Base-by-base conservation (phyloP, 371 early-diverging fungal genomes). In the Mortierella sp. region DNA sequence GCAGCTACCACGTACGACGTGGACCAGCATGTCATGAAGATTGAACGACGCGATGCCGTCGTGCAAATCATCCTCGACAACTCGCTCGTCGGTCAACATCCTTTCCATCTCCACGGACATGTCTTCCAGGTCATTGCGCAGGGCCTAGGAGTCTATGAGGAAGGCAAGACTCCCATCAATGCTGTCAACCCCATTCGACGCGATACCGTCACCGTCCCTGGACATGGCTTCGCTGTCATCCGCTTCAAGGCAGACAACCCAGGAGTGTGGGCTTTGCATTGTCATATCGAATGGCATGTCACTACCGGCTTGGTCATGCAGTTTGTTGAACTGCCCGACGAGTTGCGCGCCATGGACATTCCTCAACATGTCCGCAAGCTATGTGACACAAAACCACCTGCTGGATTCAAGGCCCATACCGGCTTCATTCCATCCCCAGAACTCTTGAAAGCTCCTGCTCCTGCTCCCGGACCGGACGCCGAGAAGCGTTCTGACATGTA, bases 181-280 rank as follows among this genome's bases (percentile, higher is more conserved):
- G 55, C 76, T n/a, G 54, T 64, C 46, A 88, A 88, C 59, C 90
- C 90, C n/a, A 41, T 82, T n/a, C 79, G 86, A 16, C 82, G 90
- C 52, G 88, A 89, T 60, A 86, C 86, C 1, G 80, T 79, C 17
- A 74, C 79, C 25, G 83, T 86, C 3, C 86, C 86, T 19, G 67
- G 71, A 7, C 66, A 79, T 39, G 80, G 81, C n/a, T 88, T 71
- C 54, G 64, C 80, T 0, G 74, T 86, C 41, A 71, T 88, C 45
- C 84, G 88, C 47, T 86, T 86, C 79, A 82, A 84, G 60, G 84
- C 84, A 29, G 85, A 85, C 47, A 80, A 80, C 57, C 71, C 86
- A 62, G 83, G 85, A 34, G 80, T 80, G 22, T 85, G 84, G 82
- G 57, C 84, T 41, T 74, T 86, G 37, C 80, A 80, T 44, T 80